Conservation (phyloP, 306 rosid genomes). For the Corylus americana region DNA sequence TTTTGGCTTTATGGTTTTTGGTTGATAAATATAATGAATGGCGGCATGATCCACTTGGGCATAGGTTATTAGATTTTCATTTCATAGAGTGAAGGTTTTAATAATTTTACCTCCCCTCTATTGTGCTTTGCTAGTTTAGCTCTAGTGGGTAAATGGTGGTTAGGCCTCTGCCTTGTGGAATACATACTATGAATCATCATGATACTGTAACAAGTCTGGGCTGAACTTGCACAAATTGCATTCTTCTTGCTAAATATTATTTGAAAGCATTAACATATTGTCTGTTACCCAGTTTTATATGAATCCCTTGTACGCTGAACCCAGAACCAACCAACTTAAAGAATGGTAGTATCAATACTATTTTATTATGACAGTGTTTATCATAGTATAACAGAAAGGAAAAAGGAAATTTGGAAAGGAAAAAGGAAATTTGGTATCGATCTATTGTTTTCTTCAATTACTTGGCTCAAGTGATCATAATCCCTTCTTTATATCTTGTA, state of each 20-base stretch:
- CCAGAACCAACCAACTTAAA: neutral
- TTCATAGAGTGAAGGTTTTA: neutral
- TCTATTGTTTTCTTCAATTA: neutral
- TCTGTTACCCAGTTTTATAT: neutral
- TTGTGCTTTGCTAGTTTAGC: constrained; percentile 6
- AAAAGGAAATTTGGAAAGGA: neutral
- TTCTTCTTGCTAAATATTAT: neutral
- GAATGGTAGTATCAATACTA: neutral
- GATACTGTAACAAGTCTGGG: neutral
- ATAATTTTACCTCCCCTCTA: neutral
- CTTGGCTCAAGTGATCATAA: neutral
- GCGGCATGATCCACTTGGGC: neutral
- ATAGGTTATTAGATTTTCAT: neutral
- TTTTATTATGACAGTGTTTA: neutral
- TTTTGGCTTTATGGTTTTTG: neutral
- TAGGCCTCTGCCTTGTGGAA: neutral
- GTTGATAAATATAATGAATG: neutral
- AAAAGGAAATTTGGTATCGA: neutral
- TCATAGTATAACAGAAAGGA: neutral
- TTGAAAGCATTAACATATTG: neutral
- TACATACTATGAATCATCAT: neutral
- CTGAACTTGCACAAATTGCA: too few species aligned
- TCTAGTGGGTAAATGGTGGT: neutral
- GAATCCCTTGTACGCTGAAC: neutral
- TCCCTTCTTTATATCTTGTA: neutral